Percentiles rank a stretch among this genome's conserved stretches.
Evolutionary conservation across 805 yeast genomes (phyloP).

Genomic region (Wickerhamomyces strasburgensis): DNA sequence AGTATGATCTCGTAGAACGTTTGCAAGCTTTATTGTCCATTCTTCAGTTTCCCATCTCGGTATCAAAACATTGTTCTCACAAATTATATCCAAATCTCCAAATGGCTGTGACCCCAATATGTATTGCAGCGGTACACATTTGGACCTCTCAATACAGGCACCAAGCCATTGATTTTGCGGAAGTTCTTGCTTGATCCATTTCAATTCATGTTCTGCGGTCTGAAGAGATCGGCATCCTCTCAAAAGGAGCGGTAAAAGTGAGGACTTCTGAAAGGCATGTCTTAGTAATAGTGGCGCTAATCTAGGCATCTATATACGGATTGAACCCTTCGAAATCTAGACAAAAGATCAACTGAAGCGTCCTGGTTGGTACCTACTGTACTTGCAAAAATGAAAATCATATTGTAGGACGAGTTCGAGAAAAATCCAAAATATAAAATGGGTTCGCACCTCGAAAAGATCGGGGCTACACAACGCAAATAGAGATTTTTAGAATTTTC

Average conservation of each 20-base stretch:
- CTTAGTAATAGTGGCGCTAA: constrained; percentile 12
- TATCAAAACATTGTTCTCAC: constrained; percentile 65
- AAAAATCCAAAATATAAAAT: too few species aligned
- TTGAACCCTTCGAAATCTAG: background rate
- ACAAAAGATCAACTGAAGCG: too few species aligned
- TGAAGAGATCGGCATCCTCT: constrained; percentile 21
- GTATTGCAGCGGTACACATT: constrained; percentile 73
- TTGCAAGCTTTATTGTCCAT: constrained; percentile 54
- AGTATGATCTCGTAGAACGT: constrained; percentile 6
- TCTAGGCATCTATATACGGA: constrained; percentile 13
- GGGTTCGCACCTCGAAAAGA: too few species aligned
- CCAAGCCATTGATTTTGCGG: constrained; percentile 39
- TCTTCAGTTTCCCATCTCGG: constrained; percentile 97
- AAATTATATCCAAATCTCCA: constrained; percentile 56
- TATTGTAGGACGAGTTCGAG: too few species aligned
- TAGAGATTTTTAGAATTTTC: too few species aligned
- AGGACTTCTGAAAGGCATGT: constrained; percentile 8
- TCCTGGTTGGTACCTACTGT: background rate
- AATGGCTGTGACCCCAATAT: constrained; percentile 85
- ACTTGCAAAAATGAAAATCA: too few species aligned
- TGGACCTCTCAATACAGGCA: constrained; percentile 52
- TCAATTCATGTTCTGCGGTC: constrained; percentile 49
- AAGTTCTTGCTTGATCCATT: constrained; percentile 60
- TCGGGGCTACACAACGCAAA: too few species aligned
- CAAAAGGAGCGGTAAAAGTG: constrained; percentile 14